A percentile compares a stretch with the other conserved stretches of the same genome.
Conservation (phyloP, 805 yeast genomes). For the Saturnispora halmiae region DNA sequence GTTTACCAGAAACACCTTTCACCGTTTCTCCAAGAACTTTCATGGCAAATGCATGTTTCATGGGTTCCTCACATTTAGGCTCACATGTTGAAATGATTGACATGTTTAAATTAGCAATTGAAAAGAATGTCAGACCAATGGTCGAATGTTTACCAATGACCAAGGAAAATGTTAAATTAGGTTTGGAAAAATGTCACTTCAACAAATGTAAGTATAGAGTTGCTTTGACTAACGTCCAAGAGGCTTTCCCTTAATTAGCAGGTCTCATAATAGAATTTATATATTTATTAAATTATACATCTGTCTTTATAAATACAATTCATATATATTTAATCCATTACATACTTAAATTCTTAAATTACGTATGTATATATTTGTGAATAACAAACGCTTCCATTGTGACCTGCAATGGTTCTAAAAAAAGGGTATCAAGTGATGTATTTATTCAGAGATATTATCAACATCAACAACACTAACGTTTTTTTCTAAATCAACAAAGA, state of each 20-base stretch:
- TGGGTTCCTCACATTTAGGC: conserved; percentile 54
- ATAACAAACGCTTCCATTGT: too few relatives aligned
- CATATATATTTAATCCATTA: too few relatives aligned
- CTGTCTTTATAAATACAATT: background rate
- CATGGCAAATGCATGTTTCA: conserved; percentile 36
- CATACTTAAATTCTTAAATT: too few relatives aligned
- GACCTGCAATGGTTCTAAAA: too few relatives aligned
- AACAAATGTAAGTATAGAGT: conserved; percentile 59
- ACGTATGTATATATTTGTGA: too few relatives aligned
- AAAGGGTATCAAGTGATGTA: background rate
- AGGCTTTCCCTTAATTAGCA: conserved; percentile 27
- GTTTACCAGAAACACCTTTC: conserved; percentile 48
- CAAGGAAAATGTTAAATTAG: conserved; percentile 44
- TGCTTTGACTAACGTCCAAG: conserved; percentile 48
- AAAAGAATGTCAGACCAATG: conserved; percentile 53
- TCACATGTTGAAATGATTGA: conserved; percentile 56
- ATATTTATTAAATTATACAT: too few relatives aligned
- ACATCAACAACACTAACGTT: conserved; percentile 19
- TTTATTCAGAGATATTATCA: background rate
- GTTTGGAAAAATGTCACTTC: conserved; percentile 42
- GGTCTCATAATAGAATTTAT: background rate
- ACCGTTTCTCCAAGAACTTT: conserved; percentile 35
- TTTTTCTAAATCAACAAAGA: conserved; percentile 30
- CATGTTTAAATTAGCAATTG: conserved; percentile 56
- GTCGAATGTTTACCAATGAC: conserved; percentile 48